Evolutionary conservation across 2,329 filamentous ascomycete genomes (phyloP).

Genomic region (Fonsecaea monophora): DNA sequence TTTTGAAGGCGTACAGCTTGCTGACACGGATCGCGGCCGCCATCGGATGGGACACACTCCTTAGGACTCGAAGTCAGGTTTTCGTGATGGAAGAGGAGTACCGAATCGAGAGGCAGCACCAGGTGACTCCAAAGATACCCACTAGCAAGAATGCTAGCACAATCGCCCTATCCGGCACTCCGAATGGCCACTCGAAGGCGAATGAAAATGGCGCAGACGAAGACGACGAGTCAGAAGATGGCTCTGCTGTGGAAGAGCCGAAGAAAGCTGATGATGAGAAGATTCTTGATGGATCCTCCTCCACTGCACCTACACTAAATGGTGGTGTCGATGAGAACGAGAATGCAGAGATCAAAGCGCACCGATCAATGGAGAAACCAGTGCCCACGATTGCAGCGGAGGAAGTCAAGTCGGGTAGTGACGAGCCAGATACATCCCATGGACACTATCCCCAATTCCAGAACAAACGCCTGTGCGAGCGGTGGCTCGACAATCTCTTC

Average conservation of each 20-base stretch:
- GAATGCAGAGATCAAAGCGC: conserved; percentile 42
- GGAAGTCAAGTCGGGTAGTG: conserved; percentile 75
- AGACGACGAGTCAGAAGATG: conserved; percentile 42
- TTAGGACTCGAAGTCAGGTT: conserved; percentile 93
- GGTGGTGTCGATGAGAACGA: conserved; percentile 38
- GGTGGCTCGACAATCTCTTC: conserved; percentile 97
- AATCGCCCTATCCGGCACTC: conserved; percentile 75
- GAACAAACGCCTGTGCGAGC: conserved; percentile 95
- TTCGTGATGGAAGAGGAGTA: conserved; percentile 99
- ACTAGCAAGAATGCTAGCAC: conserved; percentile 76
- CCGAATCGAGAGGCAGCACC: conserved; percentile 71
- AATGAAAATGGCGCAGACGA: conserved; percentile 39
- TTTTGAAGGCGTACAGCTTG: conserved; percentile 91
- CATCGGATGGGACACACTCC: conserved; percentile 95
- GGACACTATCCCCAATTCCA: conserved; percentile 87
- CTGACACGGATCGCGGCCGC: conserved; percentile 94
- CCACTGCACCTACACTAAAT: conserved; percentile 44
- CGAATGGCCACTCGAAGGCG: conserved; percentile 54
- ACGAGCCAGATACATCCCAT: conserved; percentile 70
- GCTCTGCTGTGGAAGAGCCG: conserved; percentile 33
- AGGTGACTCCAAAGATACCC: conserved; percentile 56
- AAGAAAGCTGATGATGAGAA: conserved; percentile 41
- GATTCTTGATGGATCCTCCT: conserved; percentile 39
- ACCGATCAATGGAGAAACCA: conserved; percentile 73
- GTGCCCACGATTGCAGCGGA: conserved; percentile 78